Evolutionary conservation across 768 basidiomycete species (phyloP), one percentile per base, ranked within the genome.

Genomic region (Cubamyces lactineus): DNA sequence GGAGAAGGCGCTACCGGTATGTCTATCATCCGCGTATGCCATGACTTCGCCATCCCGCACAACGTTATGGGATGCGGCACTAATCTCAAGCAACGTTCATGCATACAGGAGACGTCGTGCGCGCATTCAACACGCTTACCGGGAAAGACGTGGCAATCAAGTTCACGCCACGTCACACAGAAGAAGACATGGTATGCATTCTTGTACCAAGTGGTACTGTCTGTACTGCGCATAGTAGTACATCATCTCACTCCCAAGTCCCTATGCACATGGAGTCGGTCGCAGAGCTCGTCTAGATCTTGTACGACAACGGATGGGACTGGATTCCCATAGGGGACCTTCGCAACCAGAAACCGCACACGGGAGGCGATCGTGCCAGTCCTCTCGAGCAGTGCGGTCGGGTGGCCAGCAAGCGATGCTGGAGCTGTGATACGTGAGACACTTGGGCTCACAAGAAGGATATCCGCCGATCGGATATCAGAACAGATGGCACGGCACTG

Each of bases 31-130:
- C 41, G 28, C 28, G 28, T 28, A 7, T 28, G 16, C 5, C 28
- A 8, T 30, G 3, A 3, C 4, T 30, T 30, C 28, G 8, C 28
- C 8, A 8, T 30, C 28, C 8, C 3, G 28, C 8, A 30, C 4
- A 3, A 3, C 8, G 3, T 8, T 30, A 3, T 30, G 3, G 8
- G 4, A 3, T 8, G 3, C 8, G 4, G 28, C 28, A 30, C 24
- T n/a, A 57, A 67, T 38, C 68, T 69, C 50, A 55, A 61, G 12
- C 19, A 23, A 24, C 51, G 71, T 2, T 15, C 4, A 2, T 3
- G 3, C n/a, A 4, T 5, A 3, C 3, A 12, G 41, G 15, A 12
- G n/a, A 13, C 41, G 41, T 42, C 41, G 41, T 42, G n/a, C 3
- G 41, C 2, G 41, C 41, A 12, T 42, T 42, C 41, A 42, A 42